Evolutionary conservation across 2,329 filamentous ascomycete genomes (phyloP), one percentile per base, ranked within the genome.

Genomic region (Plenodomus tracheiphilus): DNA sequence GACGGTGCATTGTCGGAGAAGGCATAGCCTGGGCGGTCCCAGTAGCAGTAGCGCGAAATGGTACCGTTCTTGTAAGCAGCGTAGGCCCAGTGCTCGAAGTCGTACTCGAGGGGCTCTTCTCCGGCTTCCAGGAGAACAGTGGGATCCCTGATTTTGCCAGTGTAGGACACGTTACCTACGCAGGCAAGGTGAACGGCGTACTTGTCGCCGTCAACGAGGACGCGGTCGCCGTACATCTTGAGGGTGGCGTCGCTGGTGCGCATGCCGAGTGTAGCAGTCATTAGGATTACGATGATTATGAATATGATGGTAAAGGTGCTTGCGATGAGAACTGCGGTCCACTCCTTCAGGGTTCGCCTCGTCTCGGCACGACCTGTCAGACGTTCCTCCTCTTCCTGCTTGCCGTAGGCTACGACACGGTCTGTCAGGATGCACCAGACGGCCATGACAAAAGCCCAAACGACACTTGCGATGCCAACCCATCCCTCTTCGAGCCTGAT

Each of bases 1-100:
- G 92, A 97, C 2, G 94, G 94, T 0, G 93, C 91, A 46, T 94
- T 93, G 73, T 99, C 94, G 39, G 85, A 84, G 86, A 91, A 96
- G 6, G 83, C 93, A 47, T 93, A 82, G 1, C 94, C 94, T 1
- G 94, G 94, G 18, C 94, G 87, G 69, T 99, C 94, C 69, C 90
- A 92, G 73, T 96, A 97, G 79, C 94, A 99, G 76, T 96, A 97
- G 51, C 93, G 85, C 47, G 80, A 78, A 61, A 99, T 94, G 39
- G 87, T 89, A 34, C 90, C 89, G 62, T 94, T 94, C 56, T 84
- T 79, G 56, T 91, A 78, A 1, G 88, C 85, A 46, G 85, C 80
- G 50, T 91, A 84, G 10, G 91, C 89, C 75, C 96, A 90, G 45
- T 86, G 82, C 75, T 91, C 88, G 46, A 99, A 80, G 6, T 87